phyloP scores from a whole-genome alignment of 352 stramenopile genomes.

The Phytopythium sindhum region DNA sequence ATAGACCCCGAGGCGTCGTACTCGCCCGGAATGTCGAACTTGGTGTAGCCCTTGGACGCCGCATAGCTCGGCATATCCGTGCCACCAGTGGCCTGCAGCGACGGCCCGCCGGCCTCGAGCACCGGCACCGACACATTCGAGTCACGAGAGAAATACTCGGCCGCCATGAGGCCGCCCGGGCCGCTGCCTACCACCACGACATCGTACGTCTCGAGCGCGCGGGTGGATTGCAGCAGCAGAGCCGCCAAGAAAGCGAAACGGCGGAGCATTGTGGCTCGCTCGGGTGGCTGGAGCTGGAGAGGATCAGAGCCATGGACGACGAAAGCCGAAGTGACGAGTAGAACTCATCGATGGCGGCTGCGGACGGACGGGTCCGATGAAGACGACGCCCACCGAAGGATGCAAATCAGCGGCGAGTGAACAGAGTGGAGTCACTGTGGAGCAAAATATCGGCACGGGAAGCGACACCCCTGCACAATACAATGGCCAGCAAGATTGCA shows the following conservation, averaged over 20 bases:
- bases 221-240: not conserved
- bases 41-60: conserved; percentile 19
- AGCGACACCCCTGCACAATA: too few relatives aligned
- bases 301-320: not conserved
- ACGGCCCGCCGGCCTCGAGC: conserved; percentile 45
- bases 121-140: conserved; percentile 40
- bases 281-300: not conserved
- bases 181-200: conserved; percentile 58
- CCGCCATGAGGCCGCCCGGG: conserved; percentile 49
- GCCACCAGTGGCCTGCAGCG: conserved; percentile 38
- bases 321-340: not conserved
- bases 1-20: conserved; percentile 41
- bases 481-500: too few relatives aligned
- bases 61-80: conserved; percentile 26
- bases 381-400: too few relatives aligned
- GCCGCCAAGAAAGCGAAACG: not conserved
- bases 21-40: conserved; percentile 47
- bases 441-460: too few relatives aligned
- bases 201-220: conserved; percentile 20
- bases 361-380: too few relatives aligned
- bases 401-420: too few relatives aligned
- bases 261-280: not conserved
- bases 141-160: conserved; percentile 45
- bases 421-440: too few relatives aligned
- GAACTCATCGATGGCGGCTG: too few relatives aligned